phyloP scores from a whole-genome alignment of 352 stramenopile genomes.

The Thalassiosira exigua region DNA sequence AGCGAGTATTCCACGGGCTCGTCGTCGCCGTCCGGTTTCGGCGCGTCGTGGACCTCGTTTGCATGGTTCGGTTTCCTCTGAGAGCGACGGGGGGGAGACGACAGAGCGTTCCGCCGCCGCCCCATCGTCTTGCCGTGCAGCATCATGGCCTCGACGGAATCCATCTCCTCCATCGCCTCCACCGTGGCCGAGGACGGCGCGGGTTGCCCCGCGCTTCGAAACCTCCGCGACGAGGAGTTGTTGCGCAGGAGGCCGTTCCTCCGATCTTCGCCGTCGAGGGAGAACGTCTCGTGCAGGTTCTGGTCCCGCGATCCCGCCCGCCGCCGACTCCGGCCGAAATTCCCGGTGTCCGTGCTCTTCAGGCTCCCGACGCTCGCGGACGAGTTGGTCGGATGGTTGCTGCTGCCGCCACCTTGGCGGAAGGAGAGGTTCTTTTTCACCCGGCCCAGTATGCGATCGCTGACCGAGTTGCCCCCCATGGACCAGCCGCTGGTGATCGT shows the following conservation, averaged over 20 bases:
- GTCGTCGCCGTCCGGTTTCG: too few relatives aligned
- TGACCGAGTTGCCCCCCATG: constrained; percentile 16
- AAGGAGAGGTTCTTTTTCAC: constrained; percentile 40
- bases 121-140: constrained; percentile 9
- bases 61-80: too few relatives aligned
- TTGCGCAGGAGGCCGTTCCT: too few relatives aligned
- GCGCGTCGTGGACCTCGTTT: too few relatives aligned
- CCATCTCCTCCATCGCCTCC: constrained; percentile 28
- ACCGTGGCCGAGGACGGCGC: too few relatives aligned
- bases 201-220: too few relatives aligned
- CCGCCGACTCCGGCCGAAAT: not conserved
- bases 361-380: not conserved
- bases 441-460: constrained; percentile 43
- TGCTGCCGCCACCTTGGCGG: not conserved
- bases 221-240: too few relatives aligned
- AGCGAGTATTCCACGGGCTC: constrained; percentile 40
- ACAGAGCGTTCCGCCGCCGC: not conserved
- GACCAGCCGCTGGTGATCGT: constrained; percentile 24
- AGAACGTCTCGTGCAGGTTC: too few relatives aligned
- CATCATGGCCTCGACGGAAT: constrained; percentile 26
- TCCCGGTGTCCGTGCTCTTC: constrained; percentile 9
- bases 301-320: too few relatives aligned
- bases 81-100: not conserved
- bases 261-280: too few relatives aligned
- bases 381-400: not conserved